Evolutionary conservation across 2,329 filamentous ascomycete genomes (phyloP), one percentile per base, ranked within the genome.

Genomic region (Lecanicillium sp.): DNA sequence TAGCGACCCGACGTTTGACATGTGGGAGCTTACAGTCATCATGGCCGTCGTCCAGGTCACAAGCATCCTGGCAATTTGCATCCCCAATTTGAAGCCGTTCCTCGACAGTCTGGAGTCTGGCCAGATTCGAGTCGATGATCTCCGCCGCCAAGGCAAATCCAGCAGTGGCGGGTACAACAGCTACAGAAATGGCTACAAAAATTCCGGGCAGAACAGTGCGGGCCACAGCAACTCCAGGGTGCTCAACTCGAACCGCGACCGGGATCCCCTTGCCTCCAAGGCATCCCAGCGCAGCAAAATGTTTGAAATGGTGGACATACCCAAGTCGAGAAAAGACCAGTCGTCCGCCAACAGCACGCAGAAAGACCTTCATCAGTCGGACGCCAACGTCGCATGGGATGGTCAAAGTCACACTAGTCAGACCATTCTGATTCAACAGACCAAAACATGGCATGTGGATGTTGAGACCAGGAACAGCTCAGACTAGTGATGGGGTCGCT

Each of bases 1-100:
- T 15, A n/a, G 32, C 20, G 41, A 43, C 14, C 29, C 33, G 20
- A 36, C 41, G 2, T 43, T 43, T 17, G 41, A 14, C 18, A 33
- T 30, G 22, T 43, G 41, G 41, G 29, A 40, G 12, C 12, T 36
- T 5, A 36, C 37, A 27, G 15, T 43, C 20, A 37, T 33, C 33
- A 33, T 31, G 6, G 36, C 19, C 8, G 32, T 43, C 14, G 37
- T 43, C 13, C 29, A 29, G 8, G 30, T 32, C 20, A 2, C n/a
- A 15, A 46, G 47, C n/a, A 46, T 47, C 12, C 50, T 48, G 41
- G 2, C 49, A 8, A 46, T 40, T 22, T 43, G 41, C 37, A 33
- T 43, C 14, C 41, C 41, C 33, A 43, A 39, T 17, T 33, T 43
- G 27, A 43, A 43, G 29, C 41, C 41, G 9, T 43, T 43, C 33